Percentiles rank a stretch among this genome's conserved stretches.
Conservation (phyloP, 805 yeast species). For the Ogataea thermomethanolica region DNA sequence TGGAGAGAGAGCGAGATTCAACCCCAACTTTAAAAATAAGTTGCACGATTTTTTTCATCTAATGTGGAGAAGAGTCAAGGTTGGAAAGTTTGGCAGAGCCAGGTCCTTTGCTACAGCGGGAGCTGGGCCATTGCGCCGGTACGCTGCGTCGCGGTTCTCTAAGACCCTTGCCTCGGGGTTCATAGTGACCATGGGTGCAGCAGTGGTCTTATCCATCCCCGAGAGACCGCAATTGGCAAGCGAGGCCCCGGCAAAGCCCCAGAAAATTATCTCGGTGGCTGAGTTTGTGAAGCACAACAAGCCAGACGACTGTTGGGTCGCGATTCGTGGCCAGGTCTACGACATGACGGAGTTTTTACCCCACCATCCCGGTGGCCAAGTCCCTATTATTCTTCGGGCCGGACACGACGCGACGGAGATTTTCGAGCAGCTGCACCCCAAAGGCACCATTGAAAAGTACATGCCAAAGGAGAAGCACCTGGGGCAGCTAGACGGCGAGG, state of each 20-base stretch:
- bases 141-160: not conserved
- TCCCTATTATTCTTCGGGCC: constrained; percentile 42
- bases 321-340: constrained; percentile 73
- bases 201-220: not conserved
- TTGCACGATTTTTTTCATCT: too few relatives aligned
- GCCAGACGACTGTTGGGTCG: constrained; percentile 76
- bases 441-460: constrained; percentile 71
- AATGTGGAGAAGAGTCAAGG: not conserved
- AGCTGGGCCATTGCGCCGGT: too few relatives aligned
- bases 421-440: constrained; percentile 87
- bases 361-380: constrained; percentile 52
- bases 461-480: constrained; percentile 57
- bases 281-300: constrained; percentile 52
- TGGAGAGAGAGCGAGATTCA: too few relatives aligned
- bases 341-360: constrained; percentile 61
- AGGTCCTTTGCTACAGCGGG: too few relatives aligned
- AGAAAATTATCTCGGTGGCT: constrained; percentile 27
- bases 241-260: not conserved
- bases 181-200: not conserved
- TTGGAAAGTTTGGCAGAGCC: too few relatives aligned
- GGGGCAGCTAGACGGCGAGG: constrained; percentile 43
- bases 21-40: too few relatives aligned
- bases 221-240: not conserved
- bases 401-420: constrained; percentile 59
- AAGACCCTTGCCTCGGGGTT: not conserved